phyloP scores from a whole-genome alignment of 1,284 basidiomycete species.

The Ganoderma lingzhi region DNA sequence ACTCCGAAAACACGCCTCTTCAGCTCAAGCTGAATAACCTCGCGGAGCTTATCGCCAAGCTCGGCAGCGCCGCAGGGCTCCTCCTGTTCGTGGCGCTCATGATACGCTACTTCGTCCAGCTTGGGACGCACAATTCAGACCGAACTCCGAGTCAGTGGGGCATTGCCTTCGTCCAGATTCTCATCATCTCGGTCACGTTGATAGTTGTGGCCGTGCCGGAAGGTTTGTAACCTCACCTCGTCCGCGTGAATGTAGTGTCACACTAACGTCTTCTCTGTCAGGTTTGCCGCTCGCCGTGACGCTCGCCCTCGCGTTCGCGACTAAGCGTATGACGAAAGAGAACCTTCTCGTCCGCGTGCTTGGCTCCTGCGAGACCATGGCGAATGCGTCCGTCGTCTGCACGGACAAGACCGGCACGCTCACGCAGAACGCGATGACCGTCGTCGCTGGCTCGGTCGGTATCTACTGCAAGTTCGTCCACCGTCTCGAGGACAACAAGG shows the following conservation, averaged over 20 bases:
- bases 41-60: conserved; percentile 94
- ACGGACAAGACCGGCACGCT: conserved; percentile 97
- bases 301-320: conserved; percentile 95
- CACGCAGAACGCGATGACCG: conserved; percentile 94
- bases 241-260: conserved; percentile 15
- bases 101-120: conserved; percentile 94
- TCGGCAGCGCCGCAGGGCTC: conserved; percentile 86
- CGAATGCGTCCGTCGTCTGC: conserved; percentile 95
- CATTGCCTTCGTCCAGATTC: conserved; percentile 91
- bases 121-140: conserved; percentile 64
- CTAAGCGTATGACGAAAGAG: conserved; percentile 95
- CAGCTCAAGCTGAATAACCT: conserved; percentile 94
- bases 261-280: conserved; percentile 40
- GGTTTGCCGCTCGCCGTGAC: conserved; percentile 97
- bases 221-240: conserved; percentile 54
- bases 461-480: conserved; percentile 94
- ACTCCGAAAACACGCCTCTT: conserved; percentile 89
- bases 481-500: conserved; percentile 76
- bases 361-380: conserved; percentile 98
- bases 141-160: conserved; percentile 86
- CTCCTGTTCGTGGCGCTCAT: conserved; percentile 87
- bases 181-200: conserved; percentile 95
- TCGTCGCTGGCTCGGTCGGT: conserved; percentile 95
- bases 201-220: conserved; percentile 98
- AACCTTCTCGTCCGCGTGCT: conserved; percentile 95